Evolutionary conservation across 805 yeast genomes (phyloP).

Genomic region (Candida boidinii): DNA sequence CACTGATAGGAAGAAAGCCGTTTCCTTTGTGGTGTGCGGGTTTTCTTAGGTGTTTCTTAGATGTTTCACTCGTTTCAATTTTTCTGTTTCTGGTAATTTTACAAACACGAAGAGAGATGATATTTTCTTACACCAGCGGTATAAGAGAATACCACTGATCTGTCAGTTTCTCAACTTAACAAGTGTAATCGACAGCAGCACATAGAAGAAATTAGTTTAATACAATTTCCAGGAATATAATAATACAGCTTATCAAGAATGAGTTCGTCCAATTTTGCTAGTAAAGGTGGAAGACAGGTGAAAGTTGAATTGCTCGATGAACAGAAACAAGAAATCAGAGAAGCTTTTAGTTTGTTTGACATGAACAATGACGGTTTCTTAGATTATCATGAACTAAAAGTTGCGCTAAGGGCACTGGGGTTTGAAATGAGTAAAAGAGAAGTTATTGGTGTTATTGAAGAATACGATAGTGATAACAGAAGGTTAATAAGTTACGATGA

Average conservation of each 20-base stretch:
- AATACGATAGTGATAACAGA: constrained; percentile 71
- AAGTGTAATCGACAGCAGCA: too few species aligned
- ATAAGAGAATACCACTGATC: too few species aligned
- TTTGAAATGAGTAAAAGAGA: constrained; percentile 75
- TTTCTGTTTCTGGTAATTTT: too few species aligned
- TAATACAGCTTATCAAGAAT: neutral
- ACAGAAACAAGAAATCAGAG: constrained; percentile 84
- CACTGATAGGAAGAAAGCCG: too few species aligned
- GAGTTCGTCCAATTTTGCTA: neutral
- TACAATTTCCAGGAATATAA: too few species aligned
- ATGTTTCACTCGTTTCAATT: too few species aligned
- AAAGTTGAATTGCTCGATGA: constrained; percentile 70
- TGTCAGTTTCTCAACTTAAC: too few species aligned
- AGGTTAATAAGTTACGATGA: constrained; percentile 72
- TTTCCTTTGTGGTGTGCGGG: too few species aligned
- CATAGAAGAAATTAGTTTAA: too few species aligned
- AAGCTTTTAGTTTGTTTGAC: constrained; percentile 87
- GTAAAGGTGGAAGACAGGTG: constrained; percentile 27
- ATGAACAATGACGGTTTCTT: constrained; percentile 84
- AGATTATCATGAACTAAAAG: constrained; percentile 90
- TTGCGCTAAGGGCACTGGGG: constrained; percentile 89
- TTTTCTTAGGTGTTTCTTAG: too few species aligned
- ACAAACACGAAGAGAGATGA: too few species aligned
- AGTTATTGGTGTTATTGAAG: constrained; percentile 67
- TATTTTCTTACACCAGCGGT: too few species aligned